phyloP scores from a whole-genome alignment of 2,329 filamentous ascomycete genomes.

The Arachnomyces sp. region DNA sequence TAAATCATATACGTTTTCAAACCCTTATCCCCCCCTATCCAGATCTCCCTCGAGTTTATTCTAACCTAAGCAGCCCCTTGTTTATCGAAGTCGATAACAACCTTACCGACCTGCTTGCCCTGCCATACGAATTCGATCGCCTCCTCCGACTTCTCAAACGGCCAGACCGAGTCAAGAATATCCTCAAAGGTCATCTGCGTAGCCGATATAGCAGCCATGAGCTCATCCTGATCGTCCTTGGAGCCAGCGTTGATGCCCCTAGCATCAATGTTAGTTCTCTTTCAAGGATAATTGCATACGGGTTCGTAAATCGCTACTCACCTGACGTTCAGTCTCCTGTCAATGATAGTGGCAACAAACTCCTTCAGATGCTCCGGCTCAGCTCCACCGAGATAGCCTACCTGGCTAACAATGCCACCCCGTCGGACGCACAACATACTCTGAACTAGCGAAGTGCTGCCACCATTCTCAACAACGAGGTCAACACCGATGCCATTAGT shows the following conservation, averaged over 20 bases:
- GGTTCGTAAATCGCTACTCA: conserved; percentile 7
- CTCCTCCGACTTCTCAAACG: conserved; percentile 35
- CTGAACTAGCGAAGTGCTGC: conserved; percentile 29
- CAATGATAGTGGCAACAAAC: conserved; percentile 30
- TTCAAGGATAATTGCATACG: background rate
- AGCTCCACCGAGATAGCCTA: conserved; percentile 34
- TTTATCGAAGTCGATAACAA: conserved; percentile 20
- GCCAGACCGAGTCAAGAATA: conserved; percentile 30
- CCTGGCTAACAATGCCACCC: conserved; percentile 36
- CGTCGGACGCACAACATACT: conserved; percentile 34
- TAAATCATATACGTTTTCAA: too few species aligned
- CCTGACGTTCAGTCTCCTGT: conserved; percentile 28
- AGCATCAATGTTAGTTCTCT: background rate
- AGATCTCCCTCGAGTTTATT: too few species aligned
- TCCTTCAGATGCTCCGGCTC: conserved; percentile 24
- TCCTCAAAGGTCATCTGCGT: conserved; percentile 22
- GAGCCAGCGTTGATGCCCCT: conserved; percentile 37
- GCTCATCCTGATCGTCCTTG: conserved; percentile 33
- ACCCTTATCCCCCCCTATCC: too few species aligned
- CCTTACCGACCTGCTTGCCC: conserved; percentile 38
- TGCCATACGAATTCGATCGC: conserved; percentile 36
- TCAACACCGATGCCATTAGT: conserved; percentile 29
- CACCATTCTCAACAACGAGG: conserved; percentile 34
- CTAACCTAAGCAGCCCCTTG: background rate
- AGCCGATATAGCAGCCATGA: conserved; percentile 27